These are phyloP conservation scores for Daldinia caldariorum DNA, from an alignment of 495 filamentous ascomycete species.

Conservation along the genomic window DNA sequence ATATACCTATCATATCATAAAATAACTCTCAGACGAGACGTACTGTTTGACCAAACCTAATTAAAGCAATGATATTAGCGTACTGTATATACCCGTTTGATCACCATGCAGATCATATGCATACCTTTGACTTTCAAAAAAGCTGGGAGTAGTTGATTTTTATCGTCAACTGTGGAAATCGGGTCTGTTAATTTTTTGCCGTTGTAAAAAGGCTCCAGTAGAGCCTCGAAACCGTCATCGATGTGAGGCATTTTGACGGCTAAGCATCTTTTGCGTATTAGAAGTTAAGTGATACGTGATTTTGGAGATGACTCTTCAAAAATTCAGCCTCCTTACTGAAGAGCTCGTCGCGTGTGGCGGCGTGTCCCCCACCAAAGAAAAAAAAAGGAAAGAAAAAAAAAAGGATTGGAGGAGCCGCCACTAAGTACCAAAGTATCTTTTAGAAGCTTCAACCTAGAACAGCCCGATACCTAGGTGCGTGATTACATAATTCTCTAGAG, in stretches of 20 bases:
- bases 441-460: background rate
- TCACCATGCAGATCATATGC: conserved; percentile 31
- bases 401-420: conserved; percentile 18
- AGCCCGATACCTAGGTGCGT: too few species aligned
- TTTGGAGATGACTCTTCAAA: conserved; percentile 35
- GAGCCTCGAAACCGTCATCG: conserved; percentile 78
- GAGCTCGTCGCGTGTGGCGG: conserved; percentile 12
- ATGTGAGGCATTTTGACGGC: conserved; percentile 54
- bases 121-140: conserved; percentile 93
- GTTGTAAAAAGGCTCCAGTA: conserved; percentile 95
- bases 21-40: conserved; percentile 7
- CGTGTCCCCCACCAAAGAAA: conserved; percentile 40
- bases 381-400: conserved; percentile 31
- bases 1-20: background rate
- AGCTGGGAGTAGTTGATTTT: conserved; percentile 95
- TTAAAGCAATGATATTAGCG: conserved; percentile 35
- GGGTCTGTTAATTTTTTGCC: conserved; percentile 92
- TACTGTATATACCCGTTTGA: conserved; percentile 9
- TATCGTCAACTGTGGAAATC: conserved; percentile 90
- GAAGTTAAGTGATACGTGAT: conserved; percentile 17
- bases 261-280: conserved; percentile 24
- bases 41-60: conserved; percentile 81
- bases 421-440: conserved; percentile 11
- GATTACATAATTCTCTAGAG: background rate
- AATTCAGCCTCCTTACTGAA: conserved; percentile 19